Percentiles rank a stretch among this genome's conserved stretches.
Conservation (phyloP, 2,329 filamentous ascomycete species). For the Aspergillus brunneoviolaceus region DNA sequence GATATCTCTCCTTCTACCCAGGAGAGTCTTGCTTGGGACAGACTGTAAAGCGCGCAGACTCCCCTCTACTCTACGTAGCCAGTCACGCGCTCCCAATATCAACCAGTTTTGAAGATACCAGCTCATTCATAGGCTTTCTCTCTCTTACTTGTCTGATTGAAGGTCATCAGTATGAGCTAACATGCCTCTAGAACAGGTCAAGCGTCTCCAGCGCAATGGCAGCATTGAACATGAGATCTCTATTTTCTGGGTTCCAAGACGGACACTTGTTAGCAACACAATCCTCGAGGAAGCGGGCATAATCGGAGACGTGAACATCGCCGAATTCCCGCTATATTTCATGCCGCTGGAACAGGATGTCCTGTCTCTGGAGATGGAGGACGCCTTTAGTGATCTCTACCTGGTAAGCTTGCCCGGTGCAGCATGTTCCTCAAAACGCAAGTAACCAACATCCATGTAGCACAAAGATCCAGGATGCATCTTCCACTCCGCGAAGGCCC, state of each 20-base stretch:
- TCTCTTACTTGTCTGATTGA: constrained; percentile 36
- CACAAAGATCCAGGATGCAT: constrained; percentile 88
- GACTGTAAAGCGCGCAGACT: constrained; percentile 60
- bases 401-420: constrained; percentile 51
- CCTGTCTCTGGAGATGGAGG: constrained; percentile 83
- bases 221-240: constrained; percentile 93
- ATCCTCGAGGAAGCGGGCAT: constrained; percentile 91
- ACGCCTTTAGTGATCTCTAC: constrained; percentile 84
- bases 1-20: neutral
- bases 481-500: constrained; percentile 81
- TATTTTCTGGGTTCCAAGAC: constrained; percentile 91
- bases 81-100: constrained; percentile 56
- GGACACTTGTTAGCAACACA: constrained; percentile 86
- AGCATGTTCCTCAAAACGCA: neutral
- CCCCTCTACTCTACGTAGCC: constrained; percentile 54
- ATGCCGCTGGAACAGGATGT: constrained; percentile 89
- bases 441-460: constrained; percentile 31
- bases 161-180: constrained; percentile 62
- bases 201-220: constrained; percentile 81
- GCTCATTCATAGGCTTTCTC: constrained; percentile 47
- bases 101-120: constrained; percentile 21
- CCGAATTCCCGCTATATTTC: constrained; percentile 84
- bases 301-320: constrained; percentile 84
- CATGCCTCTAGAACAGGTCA: constrained; percentile 75
- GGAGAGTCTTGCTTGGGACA: constrained; percentile 43